Percentiles rank a stretch among this genome's conserved stretches.
These are phyloP conservation scores for Populus tomentosa DNA, from an alignment of 441 rosid species.

Conservation along the genomic window DNA sequence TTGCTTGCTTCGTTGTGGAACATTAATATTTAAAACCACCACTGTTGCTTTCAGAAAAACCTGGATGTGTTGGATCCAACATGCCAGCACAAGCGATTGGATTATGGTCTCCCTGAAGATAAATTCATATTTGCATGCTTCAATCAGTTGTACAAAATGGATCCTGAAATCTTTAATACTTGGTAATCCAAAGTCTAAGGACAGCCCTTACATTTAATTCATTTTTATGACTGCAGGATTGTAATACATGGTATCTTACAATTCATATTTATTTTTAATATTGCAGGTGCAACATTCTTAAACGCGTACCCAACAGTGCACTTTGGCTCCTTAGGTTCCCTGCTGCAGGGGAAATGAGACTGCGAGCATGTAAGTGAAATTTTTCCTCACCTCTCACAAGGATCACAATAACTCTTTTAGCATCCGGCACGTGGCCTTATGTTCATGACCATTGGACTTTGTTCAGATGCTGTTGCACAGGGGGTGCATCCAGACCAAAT, in stretches of 20 bases:
- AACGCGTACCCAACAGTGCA: conserved; percentile 90
- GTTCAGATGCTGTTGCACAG: no score
- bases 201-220: background rate
- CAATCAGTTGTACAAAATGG: conserved; percentile 99
- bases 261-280: background rate
- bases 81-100: conserved; percentile 73
- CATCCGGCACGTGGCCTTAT: no score
- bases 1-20: background rate
- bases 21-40: conserved; percentile 8
- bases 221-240: background rate
- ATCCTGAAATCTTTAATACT: conserved; percentile 87
- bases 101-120: conserved; percentile 95
- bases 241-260: background rate
- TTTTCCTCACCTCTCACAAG: no score
- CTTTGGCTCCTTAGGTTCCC: conserved; percentile 99
- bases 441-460: no score
- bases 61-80: conserved; percentile 80
- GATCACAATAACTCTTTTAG: no score
- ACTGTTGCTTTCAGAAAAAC: conserved; percentile 62
- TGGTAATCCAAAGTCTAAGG: conserved; percentile 43
- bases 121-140: conserved; percentile 97
- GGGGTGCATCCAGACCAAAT: no score
- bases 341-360: conserved; percentile 95
- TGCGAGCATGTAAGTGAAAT: conserved; percentile 65
- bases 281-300: conserved; percentile 94